Percentiles rank a stretch among this genome's conserved stretches.
Conservation (phyloP, 805 yeast species). For the Sugiyamaella chiloensis region DNA sequence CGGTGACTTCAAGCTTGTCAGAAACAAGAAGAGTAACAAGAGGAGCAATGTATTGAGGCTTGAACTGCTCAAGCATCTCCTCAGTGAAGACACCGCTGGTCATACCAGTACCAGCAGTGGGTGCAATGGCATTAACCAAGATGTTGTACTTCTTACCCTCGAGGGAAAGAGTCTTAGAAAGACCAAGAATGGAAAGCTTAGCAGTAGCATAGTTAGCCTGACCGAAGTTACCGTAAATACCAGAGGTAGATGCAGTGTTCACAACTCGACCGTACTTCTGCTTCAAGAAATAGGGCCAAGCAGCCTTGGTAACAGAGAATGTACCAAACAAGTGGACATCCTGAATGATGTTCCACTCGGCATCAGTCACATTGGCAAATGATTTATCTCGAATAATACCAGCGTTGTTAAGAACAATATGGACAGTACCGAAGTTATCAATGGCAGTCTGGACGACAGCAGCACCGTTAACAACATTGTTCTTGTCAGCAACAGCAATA, state of each 20-base stretch:
- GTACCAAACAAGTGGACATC: constrained; percentile 84
- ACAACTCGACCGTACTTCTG: constrained; percentile 79
- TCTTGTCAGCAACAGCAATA: constrained; percentile 76
- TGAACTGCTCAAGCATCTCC: constrained; percentile 76
- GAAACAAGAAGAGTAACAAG: constrained; percentile 75
- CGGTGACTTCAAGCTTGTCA: constrained; percentile 68
- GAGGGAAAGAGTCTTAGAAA: constrained; percentile 79
- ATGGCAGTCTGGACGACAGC: constrained; percentile 75
- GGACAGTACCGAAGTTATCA: constrained; percentile 75
- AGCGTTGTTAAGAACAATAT: constrained; percentile 86
- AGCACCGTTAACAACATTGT: constrained; percentile 78
- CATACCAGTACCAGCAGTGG: constrained; percentile 98
- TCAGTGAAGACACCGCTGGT: constrained; percentile 81
- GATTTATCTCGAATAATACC: constrained; percentile 92
- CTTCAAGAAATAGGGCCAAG: constrained; percentile 84
- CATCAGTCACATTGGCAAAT: constrained; percentile 76
- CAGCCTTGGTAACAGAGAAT: constrained; percentile 75
- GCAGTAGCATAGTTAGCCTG: constrained; percentile 96
- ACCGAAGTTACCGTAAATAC: constrained; percentile 96
- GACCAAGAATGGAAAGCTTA: constrained; percentile 81
- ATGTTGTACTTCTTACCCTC: constrained; percentile 84
- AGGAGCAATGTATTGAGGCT: constrained; percentile 89
- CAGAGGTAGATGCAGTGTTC: constrained; percentile 92
- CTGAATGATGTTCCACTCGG: constrained; percentile 78
- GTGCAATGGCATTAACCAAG: constrained; percentile 81